Conservation (phyloP, 345 rosid genomes). For the Psidium friedrichsthalianum region DNA sequence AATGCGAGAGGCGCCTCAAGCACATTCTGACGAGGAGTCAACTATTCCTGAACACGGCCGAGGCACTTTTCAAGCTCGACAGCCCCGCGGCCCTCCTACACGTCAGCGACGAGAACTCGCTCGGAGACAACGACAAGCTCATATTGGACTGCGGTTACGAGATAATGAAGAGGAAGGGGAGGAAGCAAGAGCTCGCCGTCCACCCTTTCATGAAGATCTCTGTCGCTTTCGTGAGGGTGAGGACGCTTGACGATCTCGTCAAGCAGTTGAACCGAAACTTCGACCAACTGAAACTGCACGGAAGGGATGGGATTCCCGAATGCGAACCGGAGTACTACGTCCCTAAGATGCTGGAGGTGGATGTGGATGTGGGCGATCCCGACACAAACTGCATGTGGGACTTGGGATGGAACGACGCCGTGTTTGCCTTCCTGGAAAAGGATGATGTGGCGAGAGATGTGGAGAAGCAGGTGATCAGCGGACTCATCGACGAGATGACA, state of each 20-base stretch:
- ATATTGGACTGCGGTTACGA: constrained; percentile 70
- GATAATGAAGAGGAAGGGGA: constrained; percentile 71
- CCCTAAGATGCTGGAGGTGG: constrained; percentile 54
- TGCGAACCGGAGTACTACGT: constrained; percentile 43
- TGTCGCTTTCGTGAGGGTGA: constrained; percentile 15
- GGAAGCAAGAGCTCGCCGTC: constrained; percentile 49
- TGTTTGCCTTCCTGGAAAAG: constrained; percentile 39
- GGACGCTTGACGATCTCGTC: constrained; percentile 54
- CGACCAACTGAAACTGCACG: constrained; percentile 36
- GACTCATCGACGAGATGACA: constrained; percentile 56
- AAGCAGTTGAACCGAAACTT: constrained; percentile 44
- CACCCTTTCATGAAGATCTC: constrained; percentile 51
- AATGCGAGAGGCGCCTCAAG: constrained; percentile 51
- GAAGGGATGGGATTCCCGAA: constrained; percentile 28
- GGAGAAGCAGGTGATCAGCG: constrained; percentile 54
- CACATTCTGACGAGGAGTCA: constrained; percentile 50
- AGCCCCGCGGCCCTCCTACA: constrained; percentile 22
- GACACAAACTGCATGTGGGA: constrained; percentile 90
- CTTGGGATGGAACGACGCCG: constrained; percentile 48
- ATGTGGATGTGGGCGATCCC: constrained; percentile 38
- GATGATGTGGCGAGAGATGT: constrained; percentile 65
- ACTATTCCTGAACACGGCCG: constrained; percentile 58
- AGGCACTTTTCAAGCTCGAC: constrained; percentile 70
- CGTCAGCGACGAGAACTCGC: neutral
- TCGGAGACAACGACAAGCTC: constrained; percentile 41